Evolutionary conservation across 805 yeast genomes (phyloP).

Genomic region (Priceomyces haplophilus): DNA sequence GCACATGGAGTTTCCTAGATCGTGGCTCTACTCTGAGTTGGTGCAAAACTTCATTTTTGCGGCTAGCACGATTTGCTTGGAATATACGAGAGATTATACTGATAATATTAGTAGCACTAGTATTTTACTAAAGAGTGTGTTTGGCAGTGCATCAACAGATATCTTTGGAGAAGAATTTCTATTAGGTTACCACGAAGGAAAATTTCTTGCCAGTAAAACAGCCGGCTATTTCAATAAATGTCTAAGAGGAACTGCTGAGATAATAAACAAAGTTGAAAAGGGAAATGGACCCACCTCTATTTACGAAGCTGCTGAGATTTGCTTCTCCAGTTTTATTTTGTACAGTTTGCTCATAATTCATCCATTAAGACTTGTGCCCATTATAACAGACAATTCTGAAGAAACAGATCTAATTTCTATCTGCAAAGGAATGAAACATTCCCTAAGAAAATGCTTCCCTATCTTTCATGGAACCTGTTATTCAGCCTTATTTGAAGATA

Average conservation of each 20-base stretch:
- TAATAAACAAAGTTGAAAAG: slow-evolving; percentile 4
- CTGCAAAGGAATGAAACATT: slow-evolving; percentile 14
- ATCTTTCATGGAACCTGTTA: slow-evolving; percentile 5
- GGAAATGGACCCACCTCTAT: background rate
- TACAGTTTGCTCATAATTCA: slow-evolving; percentile 26
- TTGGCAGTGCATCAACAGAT: background rate
- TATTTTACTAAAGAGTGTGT: background rate
- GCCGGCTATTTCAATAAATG: slow-evolving; percentile 21
- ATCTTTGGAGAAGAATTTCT: background rate
- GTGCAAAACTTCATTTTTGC: slow-evolving; percentile 18
- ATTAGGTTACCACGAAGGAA: background rate
- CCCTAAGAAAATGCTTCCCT: slow-evolving; percentile 9
- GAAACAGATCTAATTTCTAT: slow-evolving; percentile 22
- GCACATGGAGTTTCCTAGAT: slow-evolving; percentile 14
- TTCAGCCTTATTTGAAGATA: slow-evolving; percentile 5
- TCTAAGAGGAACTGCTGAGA: slow-evolving; percentile 12
- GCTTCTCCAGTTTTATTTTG: slow-evolving; percentile 19
- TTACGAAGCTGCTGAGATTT: slow-evolving; percentile 15
- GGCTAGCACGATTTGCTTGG: slow-evolving; percentile 14
- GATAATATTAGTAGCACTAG: background rate
- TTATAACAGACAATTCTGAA: slow-evolving; percentile 9
- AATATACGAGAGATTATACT: background rate
- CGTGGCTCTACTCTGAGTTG: slow-evolving; percentile 15
- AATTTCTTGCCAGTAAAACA: slow-evolving; percentile 14
- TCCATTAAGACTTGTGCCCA: slow-evolving; percentile 22